Conservation (phyloP, 1,284 basidiomycete species). For the Mycosarcoma mackinlayi region DNA sequence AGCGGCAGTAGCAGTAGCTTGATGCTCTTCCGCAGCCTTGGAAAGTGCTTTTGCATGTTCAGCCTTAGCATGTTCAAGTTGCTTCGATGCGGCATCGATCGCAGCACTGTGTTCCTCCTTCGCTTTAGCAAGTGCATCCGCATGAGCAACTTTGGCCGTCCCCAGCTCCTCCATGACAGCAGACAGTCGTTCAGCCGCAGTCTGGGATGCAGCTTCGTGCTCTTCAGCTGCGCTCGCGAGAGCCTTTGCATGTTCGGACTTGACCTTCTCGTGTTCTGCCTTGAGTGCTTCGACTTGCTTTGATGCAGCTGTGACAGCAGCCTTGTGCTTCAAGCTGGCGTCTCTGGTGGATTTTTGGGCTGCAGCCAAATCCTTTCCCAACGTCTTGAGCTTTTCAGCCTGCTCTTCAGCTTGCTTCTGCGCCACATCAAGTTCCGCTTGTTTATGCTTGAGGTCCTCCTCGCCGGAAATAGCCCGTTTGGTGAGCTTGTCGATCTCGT, state of each 20-base stretch:
- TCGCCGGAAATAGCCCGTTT: constrained; percentile 26
- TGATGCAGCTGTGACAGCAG: constrained; percentile 11
- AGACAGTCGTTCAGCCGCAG: constrained; percentile 10
- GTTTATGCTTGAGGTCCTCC: constrained; percentile 19
- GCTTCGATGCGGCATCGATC: constrained; percentile 2
- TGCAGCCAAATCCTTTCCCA: constrained; percentile 35
- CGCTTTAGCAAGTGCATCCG: constrained; percentile 1
- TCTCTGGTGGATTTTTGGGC: constrained; percentile 34
- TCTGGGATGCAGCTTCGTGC: constrained; percentile 13
- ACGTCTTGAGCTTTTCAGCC: constrained; percentile 12
- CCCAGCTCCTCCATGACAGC: constrained; percentile 19
- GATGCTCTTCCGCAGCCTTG: constrained; percentile 8
- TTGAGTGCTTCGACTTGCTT: constrained; percentile 24
- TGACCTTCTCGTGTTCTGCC: constrained; percentile 23
- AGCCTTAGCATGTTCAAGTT: constrained; percentile 10
- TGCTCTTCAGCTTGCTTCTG: constrained; percentile 24
- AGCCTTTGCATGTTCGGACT: constrained; percentile 10
- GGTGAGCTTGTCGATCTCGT: constrained; percentile 17
- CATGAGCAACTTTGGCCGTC: constrained; percentile 12
- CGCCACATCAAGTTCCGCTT: constrained; percentile 15
- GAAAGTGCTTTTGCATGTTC: constrained; percentile 9
- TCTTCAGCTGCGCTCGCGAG: constrained; percentile 9
- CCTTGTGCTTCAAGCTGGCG: constrained; percentile 29
- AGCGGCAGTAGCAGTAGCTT: constrained; percentile 9
- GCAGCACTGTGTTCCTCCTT: constrained; percentile 11